A percentile compares a stretch with the other conserved stretches of the same genome.
These are phyloP conservation scores for Boletus calvinii DNA, from an alignment of 1,284 basidiomycete genomes.

Conservation along the genomic window DNA sequence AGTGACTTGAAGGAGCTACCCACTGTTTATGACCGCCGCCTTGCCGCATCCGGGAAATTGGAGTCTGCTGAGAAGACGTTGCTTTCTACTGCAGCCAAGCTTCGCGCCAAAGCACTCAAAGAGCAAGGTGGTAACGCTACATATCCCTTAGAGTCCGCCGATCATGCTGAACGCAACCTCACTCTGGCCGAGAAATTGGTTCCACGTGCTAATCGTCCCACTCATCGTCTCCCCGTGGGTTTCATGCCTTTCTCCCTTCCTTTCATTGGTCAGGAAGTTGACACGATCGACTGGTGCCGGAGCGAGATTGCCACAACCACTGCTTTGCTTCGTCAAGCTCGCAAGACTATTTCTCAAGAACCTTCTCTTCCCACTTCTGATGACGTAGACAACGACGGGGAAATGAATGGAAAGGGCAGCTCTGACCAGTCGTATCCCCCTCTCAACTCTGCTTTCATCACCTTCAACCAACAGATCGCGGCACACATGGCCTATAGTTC, in stretches of 20 bases:
- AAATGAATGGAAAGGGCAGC: conserved; percentile 24
- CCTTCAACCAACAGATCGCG: conserved; percentile 92
- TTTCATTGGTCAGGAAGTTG: conserved; percentile 80
- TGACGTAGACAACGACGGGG: conserved; percentile 21
- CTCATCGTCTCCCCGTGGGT: conserved; percentile 63
- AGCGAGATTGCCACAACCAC: conserved; percentile 61
- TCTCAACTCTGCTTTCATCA: conserved; percentile 85
- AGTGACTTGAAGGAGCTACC: conserved; percentile 82
- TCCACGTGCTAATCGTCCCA: conserved; percentile 72
- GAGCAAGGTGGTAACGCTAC: conserved; percentile 28
- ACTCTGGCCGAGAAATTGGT: conserved; percentile 57
- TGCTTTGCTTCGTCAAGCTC: conserved; percentile 49
- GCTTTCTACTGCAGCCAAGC: conserved; percentile 72
- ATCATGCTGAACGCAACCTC: conserved; percentile 45
- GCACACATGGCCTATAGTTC: conserved; percentile 83
- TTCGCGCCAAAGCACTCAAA: conserved; percentile 50
- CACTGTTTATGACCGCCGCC: conserved; percentile 76
- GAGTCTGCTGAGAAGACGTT: conserved; percentile 84
- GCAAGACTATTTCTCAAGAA: conserved; percentile 36
- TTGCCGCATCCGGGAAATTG: conserved; percentile 73
- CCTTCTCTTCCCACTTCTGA: conserved; percentile 13
- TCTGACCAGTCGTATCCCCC: conserved; percentile 59
- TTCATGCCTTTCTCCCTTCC: conserved; percentile 63
- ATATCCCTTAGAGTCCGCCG: conserved; percentile 20
- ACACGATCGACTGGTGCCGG: conserved; percentile 90